Evolutionary conservation across 2,329 filamentous ascomycete genomes (phyloP).

Genomic region (Fusarium papillatum): DNA sequence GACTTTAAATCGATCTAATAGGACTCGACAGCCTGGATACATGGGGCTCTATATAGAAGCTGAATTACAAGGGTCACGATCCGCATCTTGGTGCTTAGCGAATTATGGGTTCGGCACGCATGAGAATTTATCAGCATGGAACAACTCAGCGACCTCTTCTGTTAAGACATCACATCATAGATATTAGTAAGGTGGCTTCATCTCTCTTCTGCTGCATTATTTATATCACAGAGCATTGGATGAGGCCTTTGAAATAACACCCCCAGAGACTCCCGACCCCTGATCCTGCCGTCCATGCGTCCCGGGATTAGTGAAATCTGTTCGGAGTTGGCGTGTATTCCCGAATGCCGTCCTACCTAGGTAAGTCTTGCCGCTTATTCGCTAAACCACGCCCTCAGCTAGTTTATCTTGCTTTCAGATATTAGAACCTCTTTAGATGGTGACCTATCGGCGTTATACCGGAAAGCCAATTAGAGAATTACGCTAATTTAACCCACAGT

Average conservation of each 20-base stretch:
- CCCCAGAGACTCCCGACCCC: too few species aligned
- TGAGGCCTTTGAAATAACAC: too few species aligned
- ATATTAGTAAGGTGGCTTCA: neutral
- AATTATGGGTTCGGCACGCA: neutral
- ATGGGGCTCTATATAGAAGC: neutral
- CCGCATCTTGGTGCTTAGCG: neutral
- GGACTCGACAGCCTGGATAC: neutral
- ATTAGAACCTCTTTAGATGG: conserved; percentile 34
- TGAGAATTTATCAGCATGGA: neutral
- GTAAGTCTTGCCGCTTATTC: neutral
- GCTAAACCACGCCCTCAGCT: conserved; percentile 34
- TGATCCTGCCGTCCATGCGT: too few species aligned
- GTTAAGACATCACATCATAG: neutral
- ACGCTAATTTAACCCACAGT: conserved; percentile 40
- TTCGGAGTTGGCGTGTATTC: too few species aligned
- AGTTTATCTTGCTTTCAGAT: conserved; percentile 21
- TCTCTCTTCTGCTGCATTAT: too few species aligned
- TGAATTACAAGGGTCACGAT: neutral
- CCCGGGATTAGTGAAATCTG: too few species aligned
- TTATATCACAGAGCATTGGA: too few species aligned
- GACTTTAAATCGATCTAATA: neutral
- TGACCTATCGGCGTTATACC: conserved; percentile 40
- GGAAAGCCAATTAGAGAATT: conserved; percentile 44
- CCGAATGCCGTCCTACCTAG: neutral
- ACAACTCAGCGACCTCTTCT: neutral